Percentiles rank a stretch among this genome's conserved stretches.
Evolutionary conservation across 2,329 filamentous ascomycete genomes (phyloP).

Genomic region (Aspergillus vadensis): DNA sequence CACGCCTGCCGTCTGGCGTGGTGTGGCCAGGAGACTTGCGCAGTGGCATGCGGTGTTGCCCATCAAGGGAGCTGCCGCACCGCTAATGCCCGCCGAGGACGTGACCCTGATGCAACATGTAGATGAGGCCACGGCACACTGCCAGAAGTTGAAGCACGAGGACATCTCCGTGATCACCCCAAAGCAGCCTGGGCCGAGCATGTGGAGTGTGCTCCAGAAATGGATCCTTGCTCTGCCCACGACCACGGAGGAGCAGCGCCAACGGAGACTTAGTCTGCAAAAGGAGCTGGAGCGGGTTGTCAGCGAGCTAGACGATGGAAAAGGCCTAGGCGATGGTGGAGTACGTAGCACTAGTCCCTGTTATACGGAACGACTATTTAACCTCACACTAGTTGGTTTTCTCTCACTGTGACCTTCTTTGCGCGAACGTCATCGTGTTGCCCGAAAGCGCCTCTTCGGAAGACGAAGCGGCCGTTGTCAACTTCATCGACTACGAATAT

Average conservation of each 20-base stretch:
- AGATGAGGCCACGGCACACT: slow-evolving; percentile 20
- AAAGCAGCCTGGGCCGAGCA: slow-evolving; percentile 74
- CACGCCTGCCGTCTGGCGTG: slow-evolving; percentile 73
- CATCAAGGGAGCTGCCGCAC: slow-evolving; percentile 50
- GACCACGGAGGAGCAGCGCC: slow-evolving; percentile 67
- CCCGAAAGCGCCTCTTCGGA: slow-evolving; percentile 40
- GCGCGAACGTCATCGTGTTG: slow-evolving; percentile 90
- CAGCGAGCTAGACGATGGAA: slow-evolving; percentile 70
- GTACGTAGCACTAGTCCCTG: slow-evolving; percentile 48
- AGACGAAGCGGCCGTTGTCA: slow-evolving; percentile 57
- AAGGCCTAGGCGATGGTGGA: slow-evolving; percentile 73
- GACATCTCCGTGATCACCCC: slow-evolving; percentile 52
- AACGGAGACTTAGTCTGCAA: slow-evolving; percentile 69
- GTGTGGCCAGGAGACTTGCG: slow-evolving; percentile 79
- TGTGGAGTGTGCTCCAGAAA: slow-evolving; percentile 95
- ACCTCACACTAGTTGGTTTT: slow-evolving; percentile 69
- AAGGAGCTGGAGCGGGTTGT: slow-evolving; percentile 72
- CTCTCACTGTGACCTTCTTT: slow-evolving; percentile 93
- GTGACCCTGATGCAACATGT: slow-evolving; percentile 24
- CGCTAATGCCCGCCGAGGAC: slow-evolving; percentile 20
- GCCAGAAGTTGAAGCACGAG: slow-evolving; percentile 18
- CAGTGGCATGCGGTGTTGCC: slow-evolving; percentile 85
- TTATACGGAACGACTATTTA: not conserved
- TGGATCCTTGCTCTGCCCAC: slow-evolving; percentile 87
- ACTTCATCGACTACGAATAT: slow-evolving; percentile 99